phyloP scores from a whole-genome alignment of 768 basidiomycete species.

The Trametes cinnabarina region DNA sequence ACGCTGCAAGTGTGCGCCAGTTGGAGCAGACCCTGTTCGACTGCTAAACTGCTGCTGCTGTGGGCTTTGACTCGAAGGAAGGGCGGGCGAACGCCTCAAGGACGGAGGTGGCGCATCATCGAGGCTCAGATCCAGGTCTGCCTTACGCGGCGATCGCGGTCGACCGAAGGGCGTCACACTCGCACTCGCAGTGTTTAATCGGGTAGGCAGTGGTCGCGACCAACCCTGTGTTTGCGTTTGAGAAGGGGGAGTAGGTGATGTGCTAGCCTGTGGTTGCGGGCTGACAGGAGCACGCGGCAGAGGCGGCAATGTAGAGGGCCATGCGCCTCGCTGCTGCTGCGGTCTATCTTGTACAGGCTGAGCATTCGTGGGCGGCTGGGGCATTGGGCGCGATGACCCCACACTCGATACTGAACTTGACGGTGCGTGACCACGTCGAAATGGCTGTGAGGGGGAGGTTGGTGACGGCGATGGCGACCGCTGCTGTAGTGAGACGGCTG shows the following conservation, averaged over 20 bases:
- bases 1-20: neutral
- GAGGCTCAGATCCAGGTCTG: slow-evolving; percentile 30
- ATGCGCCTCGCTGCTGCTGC: slow-evolving; percentile 10
- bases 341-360: slow-evolving; percentile 1
- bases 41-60: neutral
- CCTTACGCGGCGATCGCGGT: slow-evolving; percentile 13
- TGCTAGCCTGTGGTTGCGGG: neutral
- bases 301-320: slow-evolving; percentile 26
- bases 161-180: neutral
- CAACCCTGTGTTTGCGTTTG: neutral
- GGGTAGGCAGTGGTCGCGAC: slow-evolving; percentile 8
- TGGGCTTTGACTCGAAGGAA: neutral
- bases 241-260: slow-evolving; percentile 4
- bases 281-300: slow-evolving; percentile 22
- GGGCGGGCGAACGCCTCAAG: slow-evolving; percentile 38
- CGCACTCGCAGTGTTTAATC: slow-evolving; percentile 5
- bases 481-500: slow-evolving; percentile 25
- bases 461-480: neutral
- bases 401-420: slow-evolving; percentile 6
- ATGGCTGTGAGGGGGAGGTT: neutral
- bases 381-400: slow-evolving; percentile 7
- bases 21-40: neutral
- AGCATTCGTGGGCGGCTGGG: slow-evolving; percentile 4
- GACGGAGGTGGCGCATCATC: slow-evolving; percentile 46
- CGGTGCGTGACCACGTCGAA: slow-evolving; percentile 2